These are phyloP conservation scores for Kwoniella sp. DNA, from an alignment of 768 basidiomycete genomes.

Conservation along the genomic window DNA sequence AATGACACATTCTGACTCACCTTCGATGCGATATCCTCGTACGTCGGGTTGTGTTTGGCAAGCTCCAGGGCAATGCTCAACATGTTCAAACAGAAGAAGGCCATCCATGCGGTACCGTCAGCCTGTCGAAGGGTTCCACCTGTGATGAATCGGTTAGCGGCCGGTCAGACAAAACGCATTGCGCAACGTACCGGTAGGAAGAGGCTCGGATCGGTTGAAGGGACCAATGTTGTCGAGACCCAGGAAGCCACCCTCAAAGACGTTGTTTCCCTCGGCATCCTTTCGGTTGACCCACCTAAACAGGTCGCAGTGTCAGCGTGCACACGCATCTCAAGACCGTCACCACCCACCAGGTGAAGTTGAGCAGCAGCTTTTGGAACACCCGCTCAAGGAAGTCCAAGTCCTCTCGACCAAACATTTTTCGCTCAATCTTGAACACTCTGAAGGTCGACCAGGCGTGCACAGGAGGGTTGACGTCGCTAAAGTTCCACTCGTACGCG, in stretches of 20 bases:
- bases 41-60: slow-evolving; percentile 94
- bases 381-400: slow-evolving; percentile 90
- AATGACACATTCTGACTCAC: slow-evolving; percentile 57
- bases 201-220: slow-evolving; percentile 94
- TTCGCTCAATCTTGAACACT: slow-evolving; percentile 98
- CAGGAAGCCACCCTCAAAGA: slow-evolving; percentile 97
- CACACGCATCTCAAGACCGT: too few species aligned
- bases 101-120: slow-evolving; percentile 99
- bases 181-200: slow-evolving; percentile 61
- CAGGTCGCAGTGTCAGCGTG: neutral
- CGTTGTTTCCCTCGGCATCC: slow-evolving; percentile 87
- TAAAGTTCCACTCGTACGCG: slow-evolving; percentile 99
- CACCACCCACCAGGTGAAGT: slow-evolving; percentile 80
- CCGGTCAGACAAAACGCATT: too few species aligned
- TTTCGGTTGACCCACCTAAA: slow-evolving; percentile 96
- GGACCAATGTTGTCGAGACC: slow-evolving; percentile 97
- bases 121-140: slow-evolving; percentile 92
- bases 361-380: slow-evolving; percentile 92
- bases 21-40: slow-evolving; percentile 98
- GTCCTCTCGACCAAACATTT: slow-evolving; percentile 86
- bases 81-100: slow-evolving; percentile 97
- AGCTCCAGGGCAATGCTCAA: slow-evolving; percentile 96
- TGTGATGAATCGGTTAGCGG: neutral
- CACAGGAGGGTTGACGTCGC: slow-evolving; percentile 97
- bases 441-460: slow-evolving; percentile 97